A percentile compares a stretch with the other conserved stretches of the same genome.
phyloP scores from a whole-genome alignment of 345 rosid genomes.

The Pistacia atlantica region DNA sequence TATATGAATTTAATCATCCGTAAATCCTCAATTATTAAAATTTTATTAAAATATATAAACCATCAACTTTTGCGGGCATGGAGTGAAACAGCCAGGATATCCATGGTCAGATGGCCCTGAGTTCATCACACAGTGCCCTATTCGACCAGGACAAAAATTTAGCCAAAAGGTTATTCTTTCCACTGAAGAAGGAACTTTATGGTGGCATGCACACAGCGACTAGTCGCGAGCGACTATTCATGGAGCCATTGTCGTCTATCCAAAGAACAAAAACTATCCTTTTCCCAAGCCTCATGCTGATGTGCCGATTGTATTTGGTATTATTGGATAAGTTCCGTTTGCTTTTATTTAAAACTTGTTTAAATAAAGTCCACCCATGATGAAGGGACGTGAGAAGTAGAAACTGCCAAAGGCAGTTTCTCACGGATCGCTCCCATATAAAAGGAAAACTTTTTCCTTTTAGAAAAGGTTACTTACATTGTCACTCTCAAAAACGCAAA shows the following conservation, averaged over 20 bases:
- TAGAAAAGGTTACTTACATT: too few relatives aligned
- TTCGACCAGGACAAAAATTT: constrained; percentile 15
- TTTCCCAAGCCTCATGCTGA: constrained; percentile 26
- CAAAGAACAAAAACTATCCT: constrained; percentile 27
- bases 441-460: too few relatives aligned
- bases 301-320: constrained; percentile 37
- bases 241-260: constrained; percentile 36
- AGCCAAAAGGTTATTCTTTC: constrained; percentile 29
- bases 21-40: too few relatives aligned
- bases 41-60: too few relatives aligned
- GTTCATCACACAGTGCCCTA: constrained; percentile 38
- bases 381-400: too few relatives aligned
- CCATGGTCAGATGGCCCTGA: constrained; percentile 45
- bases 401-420: too few relatives aligned
- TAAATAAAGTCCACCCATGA: too few relatives aligned
- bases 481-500: too few relatives aligned
- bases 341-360: too few relatives aligned
- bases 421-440: too few relatives aligned
- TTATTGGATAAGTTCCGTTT: too few relatives aligned
- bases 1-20: too few relatives aligned
- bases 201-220: constrained; percentile 54
- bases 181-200: constrained; percentile 20
- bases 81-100: constrained; percentile 36
- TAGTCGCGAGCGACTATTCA: constrained; percentile 33
- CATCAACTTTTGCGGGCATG: constrained; percentile 31